These are phyloP conservation scores for Fusarium sp. DNA, from an alignment of 2,329 filamentous ascomycete genomes.

Conservation along the genomic window DNA sequence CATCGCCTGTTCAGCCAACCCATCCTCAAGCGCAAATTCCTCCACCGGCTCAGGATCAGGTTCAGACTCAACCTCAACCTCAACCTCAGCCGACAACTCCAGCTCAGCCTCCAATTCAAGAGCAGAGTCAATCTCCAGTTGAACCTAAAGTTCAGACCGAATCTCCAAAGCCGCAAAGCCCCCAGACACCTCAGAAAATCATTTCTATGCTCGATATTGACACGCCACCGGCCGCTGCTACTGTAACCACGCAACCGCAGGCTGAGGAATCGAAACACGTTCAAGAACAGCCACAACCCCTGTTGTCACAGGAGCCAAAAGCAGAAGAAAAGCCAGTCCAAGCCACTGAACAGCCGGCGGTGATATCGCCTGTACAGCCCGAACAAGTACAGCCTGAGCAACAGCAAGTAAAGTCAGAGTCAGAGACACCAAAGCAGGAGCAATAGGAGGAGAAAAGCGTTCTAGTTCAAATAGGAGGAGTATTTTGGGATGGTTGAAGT, in stretches of 20 bases:
- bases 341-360: slow-evolving; percentile 8
- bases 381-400: not conserved
- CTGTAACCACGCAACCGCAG: slow-evolving; percentile 6
- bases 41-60: not conserved
- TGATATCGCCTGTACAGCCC: not conserved
- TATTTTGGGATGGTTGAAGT: not conserved
- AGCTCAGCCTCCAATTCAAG: not conserved
- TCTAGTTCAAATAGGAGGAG: not conserved
- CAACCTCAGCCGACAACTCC: slow-evolving; percentile 2
- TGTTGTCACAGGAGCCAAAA: slow-evolving; percentile 1
- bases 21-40: slow-evolving; percentile 1
- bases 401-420: slow-evolving; percentile 14
- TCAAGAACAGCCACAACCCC: slow-evolving; percentile 1
- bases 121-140: not conserved
- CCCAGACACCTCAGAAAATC: slow-evolving; percentile 12
- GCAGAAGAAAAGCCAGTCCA: slow-evolving; percentile 1
- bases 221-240: not conserved
- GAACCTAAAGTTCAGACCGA: not conserved
- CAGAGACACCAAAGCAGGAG: slow-evolving; percentile 17
- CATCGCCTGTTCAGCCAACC: slow-evolving; percentile 2
- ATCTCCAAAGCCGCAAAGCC: not conserved
- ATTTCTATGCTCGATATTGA: slow-evolving; percentile 28
- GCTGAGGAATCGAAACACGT: slow-evolving; percentile 1
- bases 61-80: not conserved
- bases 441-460: not conserved